Evolutionary conservation across 2,329 filamentous ascomycete species (phyloP).

Genomic region (Talaromyces sp.): DNA sequence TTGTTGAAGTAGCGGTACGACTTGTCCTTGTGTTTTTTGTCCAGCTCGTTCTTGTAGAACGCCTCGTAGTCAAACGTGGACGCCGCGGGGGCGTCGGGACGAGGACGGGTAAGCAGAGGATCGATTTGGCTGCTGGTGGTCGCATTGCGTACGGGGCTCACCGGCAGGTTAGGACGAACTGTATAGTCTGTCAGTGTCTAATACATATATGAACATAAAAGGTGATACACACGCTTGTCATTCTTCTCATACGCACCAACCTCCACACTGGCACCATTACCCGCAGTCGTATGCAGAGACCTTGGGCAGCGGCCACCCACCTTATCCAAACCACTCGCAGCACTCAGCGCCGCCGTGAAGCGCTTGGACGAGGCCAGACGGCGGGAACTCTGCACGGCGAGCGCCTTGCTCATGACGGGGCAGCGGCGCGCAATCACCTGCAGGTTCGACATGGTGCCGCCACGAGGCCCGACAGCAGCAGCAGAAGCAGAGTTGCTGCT

Average conservation of each 20-base stretch:
- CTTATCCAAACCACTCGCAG: conserved; percentile 22
- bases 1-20: conserved; percentile 99
- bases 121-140: conserved; percentile 20
- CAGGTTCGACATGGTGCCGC: conserved; percentile 93
- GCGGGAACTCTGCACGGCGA: conserved; percentile 67
- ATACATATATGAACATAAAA: not conserved
- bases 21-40: conserved; percentile 99
- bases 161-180: conserved; percentile 21
- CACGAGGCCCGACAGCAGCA: conserved; percentile 57
- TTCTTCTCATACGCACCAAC: conserved; percentile 46
- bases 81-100: conserved; percentile 43
- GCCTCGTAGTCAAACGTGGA: conserved; percentile 80
- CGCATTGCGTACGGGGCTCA: conserved; percentile 14
- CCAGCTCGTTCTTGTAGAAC: conserved; percentile 82
- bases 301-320: conserved; percentile 51
- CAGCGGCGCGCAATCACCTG: conserved; percentile 91
- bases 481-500: no score
- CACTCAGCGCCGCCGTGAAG: conserved; percentile 26
- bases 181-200: not conserved
- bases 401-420: conserved; percentile 97
- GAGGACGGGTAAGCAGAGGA: conserved; percentile 33
- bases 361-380: conserved; percentile 28
- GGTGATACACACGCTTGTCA: conserved; percentile 37
- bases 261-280: conserved; percentile 74
- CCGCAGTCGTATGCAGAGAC: conserved; percentile 72